These are phyloP conservation scores for Cercospora zeina DNA, from an alignment of 2,329 filamentous ascomycete species.

Conservation along the genomic window DNA sequence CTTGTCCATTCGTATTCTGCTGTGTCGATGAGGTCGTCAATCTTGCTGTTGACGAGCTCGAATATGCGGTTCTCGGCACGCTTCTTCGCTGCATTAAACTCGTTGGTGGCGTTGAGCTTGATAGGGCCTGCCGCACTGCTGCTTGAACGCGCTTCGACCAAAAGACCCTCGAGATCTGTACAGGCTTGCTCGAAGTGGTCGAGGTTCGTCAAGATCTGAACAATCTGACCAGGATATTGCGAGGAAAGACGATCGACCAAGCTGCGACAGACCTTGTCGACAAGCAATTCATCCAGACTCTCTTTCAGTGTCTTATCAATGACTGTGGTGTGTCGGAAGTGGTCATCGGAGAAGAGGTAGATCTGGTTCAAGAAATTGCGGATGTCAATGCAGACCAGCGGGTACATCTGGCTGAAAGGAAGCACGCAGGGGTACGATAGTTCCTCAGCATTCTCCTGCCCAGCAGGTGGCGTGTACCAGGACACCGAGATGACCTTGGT, in stretches of 20 bases:
- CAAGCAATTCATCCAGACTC: conserved; percentile 91
- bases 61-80: conserved; percentile 97
- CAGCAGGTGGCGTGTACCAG: conserved; percentile 76
- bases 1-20: conserved; percentile 93
- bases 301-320: conserved; percentile 89
- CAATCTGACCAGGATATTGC: conserved; percentile 95
- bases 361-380: conserved; percentile 97
- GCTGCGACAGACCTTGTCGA: conserved; percentile 84
- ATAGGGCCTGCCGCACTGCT: conserved; percentile 78
- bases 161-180: conserved; percentile 79
- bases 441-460: conserved; percentile 70
- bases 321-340: conserved; percentile 84
- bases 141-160: conserved; percentile 81
- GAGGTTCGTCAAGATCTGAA: conserved; percentile 95
- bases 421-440: conserved; percentile 86
- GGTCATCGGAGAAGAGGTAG: conserved; percentile 94
- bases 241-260: conserved; percentile 85
- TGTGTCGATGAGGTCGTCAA: conserved; percentile 94
- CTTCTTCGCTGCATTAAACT: conserved; percentile 89
- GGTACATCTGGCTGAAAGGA: conserved; percentile 98
- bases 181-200: conserved; percentile 97
- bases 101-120: conserved; percentile 75
- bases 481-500: conserved; percentile 94
- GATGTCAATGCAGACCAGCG: conserved; percentile 96
- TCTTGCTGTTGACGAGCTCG: conserved; percentile 97